A percentile compares a stretch with the other conserved stretches of the same genome.
These are phyloP conservation scores for Hypoxylon trugodes DNA, from an alignment of 495 filamentous ascomycete genomes.

Conservation along the genomic window DNA sequence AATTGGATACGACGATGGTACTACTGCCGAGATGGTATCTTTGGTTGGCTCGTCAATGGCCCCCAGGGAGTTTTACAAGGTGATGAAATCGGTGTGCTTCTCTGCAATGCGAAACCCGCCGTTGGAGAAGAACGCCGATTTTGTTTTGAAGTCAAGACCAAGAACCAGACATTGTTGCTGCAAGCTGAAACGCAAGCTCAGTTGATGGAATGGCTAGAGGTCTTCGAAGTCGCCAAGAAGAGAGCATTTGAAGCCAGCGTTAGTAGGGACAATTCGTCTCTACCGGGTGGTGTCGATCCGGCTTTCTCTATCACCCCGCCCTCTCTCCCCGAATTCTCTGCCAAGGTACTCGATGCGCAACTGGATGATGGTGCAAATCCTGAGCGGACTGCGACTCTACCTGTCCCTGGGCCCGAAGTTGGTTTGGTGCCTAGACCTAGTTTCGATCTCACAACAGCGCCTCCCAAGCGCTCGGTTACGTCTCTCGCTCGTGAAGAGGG, in stretches of 20 bases:
- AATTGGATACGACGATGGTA: slow-evolving; percentile 93
- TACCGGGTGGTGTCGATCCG: slow-evolving; percentile 72
- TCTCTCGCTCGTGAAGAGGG: slow-evolving; percentile 63
- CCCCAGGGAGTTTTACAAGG: slow-evolving; percentile 90
- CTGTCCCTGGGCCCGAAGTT: slow-evolving; percentile 70
- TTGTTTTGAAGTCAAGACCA: slow-evolving; percentile 99
- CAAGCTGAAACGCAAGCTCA: slow-evolving; percentile 93
- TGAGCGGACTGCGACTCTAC: slow-evolving; percentile 62
- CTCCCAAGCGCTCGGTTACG: slow-evolving; percentile 58
- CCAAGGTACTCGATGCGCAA: slow-evolving; percentile 74
- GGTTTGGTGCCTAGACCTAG: slow-evolving; percentile 66
- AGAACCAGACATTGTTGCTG: slow-evolving; percentile 85
- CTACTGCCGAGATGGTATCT: slow-evolving; percentile 92
- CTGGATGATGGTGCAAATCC: slow-evolving; percentile 53
- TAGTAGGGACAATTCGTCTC: slow-evolving; percentile 63
- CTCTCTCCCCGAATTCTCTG: slow-evolving; percentile 86
- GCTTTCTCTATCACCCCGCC: slow-evolving; percentile 93
- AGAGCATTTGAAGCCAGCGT: slow-evolving; percentile 82
- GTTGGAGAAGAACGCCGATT: slow-evolving; percentile 93
- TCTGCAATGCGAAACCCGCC: slow-evolving; percentile 90
- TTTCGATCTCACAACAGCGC: slow-evolving; percentile 68
- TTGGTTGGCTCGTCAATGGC: slow-evolving; percentile 93
- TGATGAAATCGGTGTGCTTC: slow-evolving; percentile 92
- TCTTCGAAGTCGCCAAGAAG: slow-evolving; percentile 92
- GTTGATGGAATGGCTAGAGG: slow-evolving; percentile 88